Evolutionary conservation across 2,329 filamentous ascomycete species (phyloP).

Genomic region (Monascus ruber): DNA sequence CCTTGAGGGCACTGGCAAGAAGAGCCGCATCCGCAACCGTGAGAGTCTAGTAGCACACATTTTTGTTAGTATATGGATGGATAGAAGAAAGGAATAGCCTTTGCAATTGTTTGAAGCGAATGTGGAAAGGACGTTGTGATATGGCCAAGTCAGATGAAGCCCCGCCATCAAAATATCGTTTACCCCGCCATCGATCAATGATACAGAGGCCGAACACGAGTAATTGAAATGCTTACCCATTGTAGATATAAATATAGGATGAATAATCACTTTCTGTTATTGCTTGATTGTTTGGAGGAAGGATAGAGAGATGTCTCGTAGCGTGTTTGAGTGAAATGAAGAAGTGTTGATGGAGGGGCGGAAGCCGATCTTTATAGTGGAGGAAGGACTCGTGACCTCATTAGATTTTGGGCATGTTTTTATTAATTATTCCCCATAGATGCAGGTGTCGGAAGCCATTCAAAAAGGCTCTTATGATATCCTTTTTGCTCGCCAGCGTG

Average conservation of each 20-base stretch:
- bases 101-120: too few species aligned
- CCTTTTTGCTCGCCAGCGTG: too few species aligned
- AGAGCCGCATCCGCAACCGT: slow-evolving; percentile 30
- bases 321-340: background rate
- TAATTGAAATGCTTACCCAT: slow-evolving; percentile 11
- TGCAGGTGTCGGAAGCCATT: too few species aligned
- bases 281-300: background rate
- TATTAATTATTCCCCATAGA: too few species aligned
- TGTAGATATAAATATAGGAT: slow-evolving; percentile 5
- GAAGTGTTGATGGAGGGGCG: too few species aligned
- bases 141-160: background rate
- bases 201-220: background rate
- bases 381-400: too few species aligned
- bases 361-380: too few species aligned
- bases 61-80: slow-evolving; percentile 3
- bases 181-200: slow-evolving; percentile 8
- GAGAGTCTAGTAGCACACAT: slow-evolving; percentile 1
- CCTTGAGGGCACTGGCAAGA: slow-evolving; percentile 32
- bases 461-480: too few species aligned
- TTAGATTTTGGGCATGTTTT: too few species aligned
- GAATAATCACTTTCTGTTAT: background rate
- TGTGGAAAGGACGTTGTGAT: too few species aligned
- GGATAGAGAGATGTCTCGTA: background rate
- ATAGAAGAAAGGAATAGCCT: background rate
- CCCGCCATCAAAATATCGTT: background rate